Percentiles rank a stretch among this genome's conserved stretches.
phyloP scores from a whole-genome alignment of 176 grass and related monocot species.

The Canna indica region DNA sequence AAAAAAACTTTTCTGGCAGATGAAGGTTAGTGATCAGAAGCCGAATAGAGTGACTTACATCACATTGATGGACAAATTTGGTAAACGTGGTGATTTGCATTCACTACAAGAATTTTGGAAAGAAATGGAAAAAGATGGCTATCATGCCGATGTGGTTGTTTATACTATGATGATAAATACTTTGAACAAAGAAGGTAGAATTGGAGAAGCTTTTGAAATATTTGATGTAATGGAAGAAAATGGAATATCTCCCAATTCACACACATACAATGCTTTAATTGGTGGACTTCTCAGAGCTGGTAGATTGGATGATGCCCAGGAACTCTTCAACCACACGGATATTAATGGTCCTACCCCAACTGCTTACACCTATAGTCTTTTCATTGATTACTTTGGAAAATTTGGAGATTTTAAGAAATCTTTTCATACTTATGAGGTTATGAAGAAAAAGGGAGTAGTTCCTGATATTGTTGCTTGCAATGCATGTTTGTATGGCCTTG shows the following conservation, averaged over 20 bases:
- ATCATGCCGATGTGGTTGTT: slow-evolving; percentile 56
- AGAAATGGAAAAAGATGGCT: slow-evolving; percentile 66
- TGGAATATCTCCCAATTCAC: slow-evolving; percentile 50
- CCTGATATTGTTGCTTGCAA: slow-evolving; percentile 74
- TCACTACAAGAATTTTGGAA: slow-evolving; percentile 59
- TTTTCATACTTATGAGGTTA: slow-evolving; percentile 50
- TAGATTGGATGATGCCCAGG: slow-evolving; percentile 36
- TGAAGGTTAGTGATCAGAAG: slow-evolving; percentile 64
- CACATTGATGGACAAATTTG: slow-evolving; percentile 76
- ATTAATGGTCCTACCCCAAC: slow-evolving; percentile 58
- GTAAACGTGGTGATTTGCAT: slow-evolving; percentile 46
- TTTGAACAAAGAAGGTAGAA: slow-evolving; percentile 61
- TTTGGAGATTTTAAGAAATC: slow-evolving; percentile 58
- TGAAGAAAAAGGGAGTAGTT: slow-evolving; percentile 77
- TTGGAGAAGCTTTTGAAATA: slow-evolving; percentile 47
- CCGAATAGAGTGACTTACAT: slow-evolving; percentile 77
- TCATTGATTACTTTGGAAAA: slow-evolving; percentile 85
- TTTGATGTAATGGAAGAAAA: slow-evolving; percentile 62
- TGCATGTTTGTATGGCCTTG: slow-evolving; percentile 72
- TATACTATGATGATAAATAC: slow-evolving; percentile 55
- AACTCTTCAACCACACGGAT: slow-evolving; percentile 65
- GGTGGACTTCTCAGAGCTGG: slow-evolving; percentile 59
- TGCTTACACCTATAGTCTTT: slow-evolving; percentile 71
- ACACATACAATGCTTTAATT: slow-evolving; percentile 87
- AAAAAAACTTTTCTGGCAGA: slow-evolving; percentile 75